Percentiles rank a stretch among this genome's conserved stretches.
Evolutionary conservation across 345 rosid species (phyloP).

Genomic region (Populus davidiana): DNA sequence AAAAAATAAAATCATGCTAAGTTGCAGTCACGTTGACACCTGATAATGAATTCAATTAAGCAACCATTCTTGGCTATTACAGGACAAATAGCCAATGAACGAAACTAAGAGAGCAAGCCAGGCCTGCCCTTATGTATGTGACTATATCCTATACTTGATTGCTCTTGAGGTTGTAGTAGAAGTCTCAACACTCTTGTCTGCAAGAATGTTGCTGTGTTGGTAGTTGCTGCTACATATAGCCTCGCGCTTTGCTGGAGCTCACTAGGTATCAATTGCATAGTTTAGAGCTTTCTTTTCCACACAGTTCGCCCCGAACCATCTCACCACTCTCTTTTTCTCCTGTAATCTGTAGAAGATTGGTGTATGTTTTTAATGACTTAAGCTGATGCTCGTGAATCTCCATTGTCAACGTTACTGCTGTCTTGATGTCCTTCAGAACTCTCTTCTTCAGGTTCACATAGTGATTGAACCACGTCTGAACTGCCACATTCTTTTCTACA

Average conservation of each 20-base stretch:
- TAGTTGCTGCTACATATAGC: not conserved
- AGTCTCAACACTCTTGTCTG: not conserved
- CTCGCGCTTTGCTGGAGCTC: not conserved
- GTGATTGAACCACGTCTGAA: slow-evolving; percentile 54
- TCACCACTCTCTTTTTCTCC: slow-evolving; percentile 36
- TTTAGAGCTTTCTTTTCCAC: slow-evolving; percentile 45
- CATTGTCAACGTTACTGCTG: slow-evolving; percentile 22
- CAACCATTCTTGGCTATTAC: not conserved
- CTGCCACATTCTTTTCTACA: slow-evolving; percentile 59
- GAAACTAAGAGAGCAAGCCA: not conserved
- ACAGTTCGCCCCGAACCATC: slow-evolving; percentile 57
- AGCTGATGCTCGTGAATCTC: slow-evolving; percentile 35
- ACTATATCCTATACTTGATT: not conserved
- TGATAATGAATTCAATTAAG: not conserved
- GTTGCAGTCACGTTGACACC: not conserved
- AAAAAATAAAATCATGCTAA: not conserved
- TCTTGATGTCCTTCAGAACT: slow-evolving; percentile 11
- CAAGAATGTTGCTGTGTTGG: not conserved
- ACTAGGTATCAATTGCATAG: not conserved
- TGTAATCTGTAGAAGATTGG: slow-evolving; percentile 52
- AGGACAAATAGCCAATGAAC: not conserved
- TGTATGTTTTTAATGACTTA: slow-evolving; percentile 38
- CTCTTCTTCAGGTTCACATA: slow-evolving; percentile 52
- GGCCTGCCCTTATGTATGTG: not conserved
- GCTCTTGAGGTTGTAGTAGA: not conserved